Evolutionary conservation across 768 basidiomycete species (phyloP).

Genomic region (Termitomyces sp.): DNA sequence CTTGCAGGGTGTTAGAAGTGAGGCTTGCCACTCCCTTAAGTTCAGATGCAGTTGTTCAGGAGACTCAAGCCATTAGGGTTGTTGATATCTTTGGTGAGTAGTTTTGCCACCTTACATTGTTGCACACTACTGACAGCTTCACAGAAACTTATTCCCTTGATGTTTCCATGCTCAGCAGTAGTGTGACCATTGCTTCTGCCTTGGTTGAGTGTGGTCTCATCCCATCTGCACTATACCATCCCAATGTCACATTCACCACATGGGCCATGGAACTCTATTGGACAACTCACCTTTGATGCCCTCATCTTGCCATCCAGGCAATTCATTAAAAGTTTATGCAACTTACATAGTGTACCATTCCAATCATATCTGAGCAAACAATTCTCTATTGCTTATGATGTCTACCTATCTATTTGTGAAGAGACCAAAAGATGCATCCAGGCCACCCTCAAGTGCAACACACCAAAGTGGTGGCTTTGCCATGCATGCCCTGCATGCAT

Average conservation of each 20-base stretch:
- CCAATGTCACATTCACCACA: slow-evolving; percentile 18
- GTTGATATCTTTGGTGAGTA: too few species aligned
- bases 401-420: slow-evolving; percentile 11
- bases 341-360: slow-evolving; percentile 20
- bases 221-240: slow-evolving; percentile 20
- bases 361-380: slow-evolving; percentile 12
- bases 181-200: too few species aligned
- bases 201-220: slow-evolving; percentile 6
- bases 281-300: slow-evolving; percentile 15
- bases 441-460: neutral
- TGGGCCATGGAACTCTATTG: slow-evolving; percentile 21
- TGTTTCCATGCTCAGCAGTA: too few species aligned
- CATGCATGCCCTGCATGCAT: neutral
- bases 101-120: too few species aligned
- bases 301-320: slow-evolving; percentile 21
- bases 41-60: too few species aligned
- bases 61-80: too few species aligned
- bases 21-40: too few species aligned
- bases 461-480: neutral
- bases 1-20: too few species aligned
- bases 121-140: too few species aligned
- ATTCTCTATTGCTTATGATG: slow-evolving; percentile 22
- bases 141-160: too few species aligned
- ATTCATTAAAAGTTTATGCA: slow-evolving; percentile 24
- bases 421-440: neutral